Base-by-base conservation (phyloP, 768 basidiomycete species). In the Calocybe indica region DNA sequence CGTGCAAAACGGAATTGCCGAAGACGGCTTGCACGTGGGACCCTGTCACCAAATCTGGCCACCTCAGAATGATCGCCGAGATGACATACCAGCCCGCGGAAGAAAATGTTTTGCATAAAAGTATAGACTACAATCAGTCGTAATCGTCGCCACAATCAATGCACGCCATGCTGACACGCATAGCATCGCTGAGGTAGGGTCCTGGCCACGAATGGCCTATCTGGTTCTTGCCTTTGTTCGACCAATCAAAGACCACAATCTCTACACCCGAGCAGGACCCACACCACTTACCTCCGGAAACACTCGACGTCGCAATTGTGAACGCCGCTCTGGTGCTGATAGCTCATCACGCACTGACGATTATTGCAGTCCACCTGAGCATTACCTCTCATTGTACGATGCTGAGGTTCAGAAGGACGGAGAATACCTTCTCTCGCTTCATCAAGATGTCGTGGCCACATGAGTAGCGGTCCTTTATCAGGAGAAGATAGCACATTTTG, bases 331-430 rank as follows among this genome's bases (percentile, higher is more conserved):
- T 46, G 57, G 49, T 78, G 77, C 32, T 33, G 54, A 7, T 41
- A 14, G 49, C 79, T 81, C 46, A 68, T 57, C 6, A 56, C 62
- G 47, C 80, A 80, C 6, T 53, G 51, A 28, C 50, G 45, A 2
- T 46, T 47, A 41, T 71, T 67, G 52, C 79, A 82, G 51, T 80
- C 80, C 11, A 81, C 62, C 79, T 81, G 45, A 40, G 40, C 10
- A 12, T 30, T 12, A 44, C 8, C 6, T 10, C 10, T 7, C 22
- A 12, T 29, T 13, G n/a, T 13, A 30, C n/a, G 14, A 22, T 28
- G 36, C 32, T 37, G 30, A 44, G 11, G 28, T 7, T 47, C 5
- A 42, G 32, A 7, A 13, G 28, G 36, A 31, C 30, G 10, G 5
- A 14, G 15, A 61, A 28, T 57, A 73, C 74, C 59, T 43, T 65